Percentiles rank a stretch among this genome's conserved stretches.
phyloP scores from a whole-genome alignment of 1,284 basidiomycete species.

The Sanghuangporus weigelae region DNA sequence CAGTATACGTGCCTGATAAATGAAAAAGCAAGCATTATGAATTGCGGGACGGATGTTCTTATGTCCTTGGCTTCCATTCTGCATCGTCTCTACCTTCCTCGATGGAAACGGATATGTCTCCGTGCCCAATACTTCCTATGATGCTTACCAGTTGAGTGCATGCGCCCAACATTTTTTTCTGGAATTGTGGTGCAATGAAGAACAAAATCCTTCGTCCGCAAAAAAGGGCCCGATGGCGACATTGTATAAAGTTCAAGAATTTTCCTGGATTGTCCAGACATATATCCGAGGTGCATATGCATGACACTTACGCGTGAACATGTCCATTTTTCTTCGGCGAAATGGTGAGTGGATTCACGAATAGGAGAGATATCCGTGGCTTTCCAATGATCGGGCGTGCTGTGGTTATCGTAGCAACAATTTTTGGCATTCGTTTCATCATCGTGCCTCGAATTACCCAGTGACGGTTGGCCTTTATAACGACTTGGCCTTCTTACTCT shows the following conservation, averaged over 20 bases:
- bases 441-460: not conserved
- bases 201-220: too few relatives aligned
- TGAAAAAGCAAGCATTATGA: not conserved
- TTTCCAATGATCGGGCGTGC: not conserved
- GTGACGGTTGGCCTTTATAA: constrained; percentile 8
- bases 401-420: not conserved
- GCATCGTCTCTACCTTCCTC: not conserved
- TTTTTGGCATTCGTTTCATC: not conserved
- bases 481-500: not conserved
- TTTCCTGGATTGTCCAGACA: constrained; percentile 15
- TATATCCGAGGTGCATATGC: constrained; percentile 8
- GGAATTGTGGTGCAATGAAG: too few relatives aligned
- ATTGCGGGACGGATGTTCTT: not conserved
- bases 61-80: not conserved
- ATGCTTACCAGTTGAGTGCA: not conserved
- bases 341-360: not conserved
- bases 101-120: not conserved
- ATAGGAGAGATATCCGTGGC: constrained; percentile 4
- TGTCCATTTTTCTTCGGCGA: constrained; percentile 6
- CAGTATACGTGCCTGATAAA: not conserved
- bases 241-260: not conserved
- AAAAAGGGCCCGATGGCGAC: not conserved
- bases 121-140: not conserved
- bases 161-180: too few relatives aligned
- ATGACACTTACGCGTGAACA: not conserved